Evolutionary conservation across 1,139 yeast species (phyloP), one percentile per base, ranked within the genome.

Genomic region (Scheffersomyces lignicola): DNA sequence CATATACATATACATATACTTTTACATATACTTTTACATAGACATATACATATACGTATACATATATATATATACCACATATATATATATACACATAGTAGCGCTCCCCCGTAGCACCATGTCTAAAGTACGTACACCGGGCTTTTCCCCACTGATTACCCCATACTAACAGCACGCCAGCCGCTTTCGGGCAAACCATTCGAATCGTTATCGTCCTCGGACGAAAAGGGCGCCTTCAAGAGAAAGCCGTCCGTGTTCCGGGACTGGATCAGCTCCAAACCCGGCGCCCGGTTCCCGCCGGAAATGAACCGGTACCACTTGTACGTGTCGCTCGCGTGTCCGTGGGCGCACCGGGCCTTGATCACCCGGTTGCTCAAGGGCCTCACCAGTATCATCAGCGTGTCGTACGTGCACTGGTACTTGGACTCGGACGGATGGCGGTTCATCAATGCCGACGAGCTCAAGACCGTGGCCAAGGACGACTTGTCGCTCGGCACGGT

Each of bases 321-420:
- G 40, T 90, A 87, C 51, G 95, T 89, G 14, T 83, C 94, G 1
- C 66, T 70, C 35, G 96, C 96, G 2, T 90, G 97, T 62, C 97
- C 97, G 3, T 90, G 96, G 88, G 97, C 97, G 1, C 96, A 88
- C 55, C 76, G 97, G 43, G 79, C 94, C 0, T 67, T 90, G 46
- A 82, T 89, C 39, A 73, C 83, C 6, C 67, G 97, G 35, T 62
- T 73, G n/a, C 69, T 90, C 46, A 89, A 89, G 64, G 96, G 96
- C 2, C 69, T 92, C 45, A 63, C 76, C 7, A 71, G 74, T 14
- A 53, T 75, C 24, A 78, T 82, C 41, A 76, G 80, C 2, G 75
- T 85, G 20, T 79, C 90, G 9, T 85, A 87, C 34, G 97, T 89
- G 12, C 94, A 87, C 56, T 89, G 96, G 90, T 81, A 78, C 49